Base-by-base conservation (phyloP, 805 yeast genomes). In the Pichia nakasei region DNA sequence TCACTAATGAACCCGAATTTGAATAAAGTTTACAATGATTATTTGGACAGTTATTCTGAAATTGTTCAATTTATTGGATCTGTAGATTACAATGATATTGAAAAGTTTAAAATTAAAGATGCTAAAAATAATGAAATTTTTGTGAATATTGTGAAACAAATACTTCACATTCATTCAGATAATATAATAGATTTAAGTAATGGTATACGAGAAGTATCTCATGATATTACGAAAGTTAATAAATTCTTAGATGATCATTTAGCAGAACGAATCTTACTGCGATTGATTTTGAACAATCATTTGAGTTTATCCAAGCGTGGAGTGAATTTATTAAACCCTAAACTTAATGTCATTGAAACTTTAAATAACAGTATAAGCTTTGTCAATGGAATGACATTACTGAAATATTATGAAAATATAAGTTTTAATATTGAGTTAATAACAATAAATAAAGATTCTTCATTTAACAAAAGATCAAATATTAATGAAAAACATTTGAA, bases 1-100 rank as follows among this genome's bases (percentile, higher is more conserved):
- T 87, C 82, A 38, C 82, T 88, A 44, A 63, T 91, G 48, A 91
- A 91, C 58, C 97, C 97, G 6, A 78, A 85, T 54, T 81, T 91
- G 41, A 82, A 91, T 11, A 77, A 76, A 52, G 81, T 85, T 20
- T 86, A 87, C 66, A 71, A 76, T 53, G 64, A 81, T 39, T 91
- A 91, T 64, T 66, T 86, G 49, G 70, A 77, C 11, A 38, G 41
- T 38, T 38, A 35, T 31, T 22, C 74, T 41, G 66, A 73, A 5
- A 53, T 80, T 41, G 53, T 74, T 21, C 56, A 66, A 2, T 65
- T 70, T 38, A 66, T 43, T 58, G 32, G 32, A 13, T 70, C 35
- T 70, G 35, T 12, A 8, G 22, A 42, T n/a, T 19, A 48, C 9
- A 33, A 43, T 9, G 46, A 51, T 22, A 48, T 39, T 4, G 8